Evolutionary conservation across 1,284 basidiomycete genomes (phyloP).

Genomic region (Flammula alnicola): DNA sequence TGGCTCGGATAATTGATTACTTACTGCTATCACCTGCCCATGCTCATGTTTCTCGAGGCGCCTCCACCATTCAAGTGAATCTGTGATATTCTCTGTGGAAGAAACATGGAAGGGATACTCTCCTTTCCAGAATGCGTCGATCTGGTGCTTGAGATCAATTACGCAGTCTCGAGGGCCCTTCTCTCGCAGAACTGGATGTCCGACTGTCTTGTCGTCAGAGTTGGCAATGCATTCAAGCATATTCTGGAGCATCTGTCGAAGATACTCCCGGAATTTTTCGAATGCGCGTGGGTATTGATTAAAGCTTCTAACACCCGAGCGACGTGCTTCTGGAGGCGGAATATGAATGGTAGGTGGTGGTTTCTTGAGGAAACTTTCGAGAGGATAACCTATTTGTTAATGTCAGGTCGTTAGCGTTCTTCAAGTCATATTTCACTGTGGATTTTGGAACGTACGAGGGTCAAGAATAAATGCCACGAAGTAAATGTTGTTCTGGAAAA

Average conservation of each 20-base stretch:
- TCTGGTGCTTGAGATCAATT: conserved; percentile 4
- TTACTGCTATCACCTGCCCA: conserved; percentile 4
- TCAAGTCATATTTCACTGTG: background rate
- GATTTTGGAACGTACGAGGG: conserved; percentile 18
- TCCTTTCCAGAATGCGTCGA: conserved; percentile 4
- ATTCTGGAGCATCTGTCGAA: background rate
- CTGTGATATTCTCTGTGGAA: background rate
- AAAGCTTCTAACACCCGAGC: background rate
- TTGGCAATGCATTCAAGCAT: conserved; percentile 8
- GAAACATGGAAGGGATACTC: conserved; percentile 3
- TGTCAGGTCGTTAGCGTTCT: background rate
- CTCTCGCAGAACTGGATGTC: background rate
- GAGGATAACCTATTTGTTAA: conserved; percentile 1
- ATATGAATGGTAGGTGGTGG: background rate
- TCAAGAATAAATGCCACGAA: conserved; percentile 31
- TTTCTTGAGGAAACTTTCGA: conserved; percentile 2
- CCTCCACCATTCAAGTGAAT: conserved; percentile 12
- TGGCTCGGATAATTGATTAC: too few relatives aligned
- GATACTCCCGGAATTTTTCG: background rate
- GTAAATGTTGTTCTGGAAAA: conserved; percentile 25
- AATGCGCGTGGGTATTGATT: conserved; percentile 1
- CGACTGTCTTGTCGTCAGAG: background rate
- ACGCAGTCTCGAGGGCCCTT: background rate
- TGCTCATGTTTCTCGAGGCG: background rate
- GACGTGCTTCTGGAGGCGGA: background rate